Base-by-base conservation (phyloP, 371 early-diverging fungal species). In the Basidiobolus meristosporus region DNA sequence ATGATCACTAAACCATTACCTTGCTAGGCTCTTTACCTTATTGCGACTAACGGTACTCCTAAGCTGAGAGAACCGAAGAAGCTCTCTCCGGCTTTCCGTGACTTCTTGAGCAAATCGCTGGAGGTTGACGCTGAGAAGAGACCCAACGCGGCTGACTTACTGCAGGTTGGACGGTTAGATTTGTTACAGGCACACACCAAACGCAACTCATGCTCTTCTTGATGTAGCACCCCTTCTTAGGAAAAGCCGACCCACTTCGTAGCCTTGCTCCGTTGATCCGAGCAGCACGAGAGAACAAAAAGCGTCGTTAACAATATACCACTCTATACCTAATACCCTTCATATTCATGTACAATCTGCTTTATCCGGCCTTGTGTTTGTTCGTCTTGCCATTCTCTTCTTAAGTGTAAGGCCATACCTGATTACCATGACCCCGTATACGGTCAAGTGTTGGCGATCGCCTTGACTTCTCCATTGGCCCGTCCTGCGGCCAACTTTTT, bases 1-100 rank as follows among this genome's bases (percentile, higher is more conserved):
- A n/a, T n/a, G n/a, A n/a, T n/a, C n/a, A 14, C 11, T 16, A 36
- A 31, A 10, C 10, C 3, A 17, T 36, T 19, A 16, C 11, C 2
- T 16, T 16, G 14, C 31, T 53, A 69, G 47, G 95, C 95, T 11
- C 67, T 93, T 15, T 91, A 89, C 50, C 55, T 93, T 46, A 93
- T 93, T 63, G 92, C 91, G 5, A 93, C 91, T 28, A 95, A 90
- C 44, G 96, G 96, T 16, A 92, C 93, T 3, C 97, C 93, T 11
- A 67, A 68, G 39, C 57, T 96, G 9, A 82, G 90, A 58, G 74
- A 88, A 43, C 91, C 91, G 0, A 87, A 87, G 38, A 73, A 61
- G 22, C 56, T 93, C 32, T 77, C 81, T 7, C 59, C 70, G 0
- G 65, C 68, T 5, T 86, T 95, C 48, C 53, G 72, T 28, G 82